Evolutionary conservation across 139 green algal species (phyloP).

Genomic region (Picochlorum sp.): DNA sequence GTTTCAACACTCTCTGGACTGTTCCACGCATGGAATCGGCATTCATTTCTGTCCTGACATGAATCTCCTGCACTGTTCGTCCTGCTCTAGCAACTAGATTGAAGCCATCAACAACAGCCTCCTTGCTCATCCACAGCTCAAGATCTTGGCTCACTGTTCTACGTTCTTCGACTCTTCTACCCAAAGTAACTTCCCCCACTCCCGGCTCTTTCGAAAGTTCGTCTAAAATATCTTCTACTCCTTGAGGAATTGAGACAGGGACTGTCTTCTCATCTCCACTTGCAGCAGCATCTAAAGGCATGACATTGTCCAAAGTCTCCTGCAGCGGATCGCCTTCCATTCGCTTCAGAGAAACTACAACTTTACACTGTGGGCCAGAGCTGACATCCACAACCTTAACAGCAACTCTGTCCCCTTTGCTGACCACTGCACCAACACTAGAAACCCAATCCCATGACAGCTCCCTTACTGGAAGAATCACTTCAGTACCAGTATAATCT

Average conservation of each 20-base stretch:
- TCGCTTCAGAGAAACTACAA: slow-evolving; percentile 32
- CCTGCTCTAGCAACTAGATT: slow-evolving; percentile 38
- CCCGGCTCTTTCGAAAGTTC: slow-evolving; percentile 22
- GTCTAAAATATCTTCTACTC: slow-evolving; percentile 28
- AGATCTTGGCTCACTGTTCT: slow-evolving; percentile 43
- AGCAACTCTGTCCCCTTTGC: slow-evolving; percentile 16
- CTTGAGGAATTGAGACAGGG: slow-evolving; percentile 11
- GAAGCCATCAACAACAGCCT: slow-evolving; percentile 27
- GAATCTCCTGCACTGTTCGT: slow-evolving; percentile 37
- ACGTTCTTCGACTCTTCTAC: slow-evolving; percentile 27
- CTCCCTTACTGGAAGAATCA: slow-evolving; percentile 41
- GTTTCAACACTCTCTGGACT: slow-evolving; percentile 33
- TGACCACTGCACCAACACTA: not conserved
- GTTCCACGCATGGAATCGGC: slow-evolving; percentile 18
- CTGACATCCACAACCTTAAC: slow-evolving; percentile 12
- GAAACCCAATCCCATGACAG: slow-evolving; percentile 38
- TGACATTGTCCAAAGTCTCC: slow-evolving; percentile 37
- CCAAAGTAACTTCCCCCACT: slow-evolving; percentile 26
- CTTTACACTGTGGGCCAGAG: slow-evolving; percentile 6
- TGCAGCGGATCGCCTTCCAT: slow-evolving; percentile 39
- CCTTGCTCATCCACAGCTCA: slow-evolving; percentile 41
- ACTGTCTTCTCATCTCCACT: slow-evolving; percentile 1
- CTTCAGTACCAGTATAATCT: slow-evolving; percentile 19
- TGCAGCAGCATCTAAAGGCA: slow-evolving; percentile 16
- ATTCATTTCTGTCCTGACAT: slow-evolving; percentile 24